Percentiles rank a stretch among this genome's conserved stretches.
Conservation (phyloP, 169 alveolate genomes). For the Plasmodium fragile region DNA sequence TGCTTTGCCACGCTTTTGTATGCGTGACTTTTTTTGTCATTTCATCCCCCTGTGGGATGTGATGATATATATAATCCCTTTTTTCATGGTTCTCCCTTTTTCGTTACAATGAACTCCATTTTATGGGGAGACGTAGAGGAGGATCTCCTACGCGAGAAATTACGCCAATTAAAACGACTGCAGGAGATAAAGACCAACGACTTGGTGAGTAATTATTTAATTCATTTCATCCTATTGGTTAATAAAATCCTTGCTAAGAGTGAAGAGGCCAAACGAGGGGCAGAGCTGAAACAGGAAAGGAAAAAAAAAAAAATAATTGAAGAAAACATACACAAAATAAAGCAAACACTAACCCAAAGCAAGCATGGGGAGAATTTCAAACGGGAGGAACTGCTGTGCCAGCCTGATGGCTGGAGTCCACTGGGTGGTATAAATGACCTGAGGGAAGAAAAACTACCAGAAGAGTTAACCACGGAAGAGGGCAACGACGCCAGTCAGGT, state of each 20-base stretch:
- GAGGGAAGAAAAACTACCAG: not conserved
- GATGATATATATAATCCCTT: too few relatives aligned
- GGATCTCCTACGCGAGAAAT: slow-evolving; percentile 11
- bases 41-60: not conserved
- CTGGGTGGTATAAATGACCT: not conserved
- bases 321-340: slow-evolving; percentile 48
- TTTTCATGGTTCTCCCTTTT: not conserved
- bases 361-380: slow-evolving; percentile 15
- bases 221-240: slow-evolving; percentile 34
- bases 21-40: not conserved
- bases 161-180: slow-evolving; percentile 24
- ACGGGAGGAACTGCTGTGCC: not conserved
- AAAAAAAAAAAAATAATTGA: slow-evolving; percentile 36
- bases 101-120: not conserved
- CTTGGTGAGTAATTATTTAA: slow-evolving; percentile 23
- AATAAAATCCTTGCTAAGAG: slow-evolving; percentile 47
- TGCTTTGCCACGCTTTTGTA: not conserved
- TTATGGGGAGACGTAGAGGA: not conserved
- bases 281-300: slow-evolving; percentile 24
- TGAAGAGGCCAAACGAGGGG: slow-evolving; percentile 33
- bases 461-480: not conserved
- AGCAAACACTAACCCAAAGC: slow-evolving; percentile 15
- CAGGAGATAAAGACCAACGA: slow-evolving; percentile 36
- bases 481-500: not conserved
- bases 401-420: not conserved